phyloP scores from a whole-genome alignment of 2,329 filamentous ascomycete species.

The Monosporascus sp. region DNA sequence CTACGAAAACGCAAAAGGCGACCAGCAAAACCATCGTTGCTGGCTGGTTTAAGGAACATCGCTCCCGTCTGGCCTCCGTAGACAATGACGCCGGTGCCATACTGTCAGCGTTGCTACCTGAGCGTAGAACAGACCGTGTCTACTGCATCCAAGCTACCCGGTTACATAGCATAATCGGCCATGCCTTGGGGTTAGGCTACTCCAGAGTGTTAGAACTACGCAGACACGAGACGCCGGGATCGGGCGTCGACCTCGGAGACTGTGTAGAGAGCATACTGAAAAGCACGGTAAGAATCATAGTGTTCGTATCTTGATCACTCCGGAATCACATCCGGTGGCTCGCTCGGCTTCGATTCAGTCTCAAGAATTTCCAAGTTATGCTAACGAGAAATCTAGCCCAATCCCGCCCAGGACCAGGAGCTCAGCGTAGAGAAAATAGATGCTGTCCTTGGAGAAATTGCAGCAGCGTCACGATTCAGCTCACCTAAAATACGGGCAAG shows the following conservation, averaged over 20 bases:
- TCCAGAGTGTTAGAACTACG: conserved; percentile 58
- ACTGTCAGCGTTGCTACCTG: conserved; percentile 70
- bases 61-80: conserved; percentile 49
- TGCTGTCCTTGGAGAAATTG: conserved; percentile 56
- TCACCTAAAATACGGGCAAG: conserved; percentile 52
- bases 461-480: conserved; percentile 66
- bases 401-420: conserved; percentile 30
- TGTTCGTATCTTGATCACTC: neutral
- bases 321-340: neutral
- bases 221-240: conserved; percentile 53
- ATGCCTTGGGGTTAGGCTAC: conserved; percentile 59
- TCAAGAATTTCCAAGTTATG: too few species aligned
- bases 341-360: neutral
- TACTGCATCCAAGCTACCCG: conserved; percentile 61
- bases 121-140: conserved; percentile 70
- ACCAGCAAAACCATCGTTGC: conserved; percentile 36
- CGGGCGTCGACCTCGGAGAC: conserved; percentile 62
- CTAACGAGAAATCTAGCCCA: conserved; percentile 39
- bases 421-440: conserved; percentile 73
- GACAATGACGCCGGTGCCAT: conserved; percentile 58
- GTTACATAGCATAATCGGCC: conserved; percentile 63
- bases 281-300: conserved; percentile 46
- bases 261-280: conserved; percentile 63
- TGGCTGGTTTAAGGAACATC: conserved; percentile 66
- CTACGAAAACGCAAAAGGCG: conserved; percentile 24